phyloP scores from a whole-genome alignment of 805 yeast genomes.

The Grigorovia yakushimaensis region DNA sequence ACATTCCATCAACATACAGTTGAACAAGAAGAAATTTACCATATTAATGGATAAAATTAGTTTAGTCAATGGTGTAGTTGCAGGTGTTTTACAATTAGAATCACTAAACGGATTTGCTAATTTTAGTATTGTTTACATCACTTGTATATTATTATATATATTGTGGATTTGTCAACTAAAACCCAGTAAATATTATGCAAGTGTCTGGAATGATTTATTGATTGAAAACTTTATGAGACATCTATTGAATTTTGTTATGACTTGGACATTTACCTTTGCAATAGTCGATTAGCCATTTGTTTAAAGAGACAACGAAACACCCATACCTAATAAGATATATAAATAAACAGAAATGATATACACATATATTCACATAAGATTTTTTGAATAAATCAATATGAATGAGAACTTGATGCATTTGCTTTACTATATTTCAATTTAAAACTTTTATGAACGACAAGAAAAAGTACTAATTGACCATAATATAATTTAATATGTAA shows the following conservation, averaged over 20 bases:
- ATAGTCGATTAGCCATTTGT: slow-evolving; percentile 33
- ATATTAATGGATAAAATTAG: slow-evolving; percentile 39
- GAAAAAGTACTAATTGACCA: too few relatives aligned
- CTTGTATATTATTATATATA: slow-evolving; percentile 28
- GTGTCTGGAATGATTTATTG: slow-evolving; percentile 34
- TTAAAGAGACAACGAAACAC: too few relatives aligned
- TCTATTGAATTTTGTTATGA: slow-evolving; percentile 43
- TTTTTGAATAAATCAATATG: too few relatives aligned
- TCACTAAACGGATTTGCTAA: slow-evolving; percentile 39
- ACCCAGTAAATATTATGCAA: slow-evolving; percentile 32
- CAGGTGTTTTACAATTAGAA: slow-evolving; percentile 46
- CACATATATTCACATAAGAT: too few relatives aligned
- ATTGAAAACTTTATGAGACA: slow-evolving; percentile 38
- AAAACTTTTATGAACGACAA: too few relatives aligned
- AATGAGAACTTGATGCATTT: too few relatives aligned
- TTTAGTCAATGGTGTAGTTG: slow-evolving; percentile 41
- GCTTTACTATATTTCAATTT: too few relatives aligned
- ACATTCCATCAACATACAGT: slow-evolving; percentile 12
- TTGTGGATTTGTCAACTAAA: slow-evolving; percentile 27
- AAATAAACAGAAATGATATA: too few relatives aligned
- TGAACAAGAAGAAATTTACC: slow-evolving; percentile 19
- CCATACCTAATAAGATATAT: too few relatives aligned
- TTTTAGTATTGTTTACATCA: slow-evolving; percentile 31
- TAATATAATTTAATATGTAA: too few relatives aligned
- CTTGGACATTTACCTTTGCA: slow-evolving; percentile 50